These are phyloP conservation scores for Russula sp. DNA, from an alignment of 768 basidiomycete genomes.

Conservation along the genomic window DNA sequence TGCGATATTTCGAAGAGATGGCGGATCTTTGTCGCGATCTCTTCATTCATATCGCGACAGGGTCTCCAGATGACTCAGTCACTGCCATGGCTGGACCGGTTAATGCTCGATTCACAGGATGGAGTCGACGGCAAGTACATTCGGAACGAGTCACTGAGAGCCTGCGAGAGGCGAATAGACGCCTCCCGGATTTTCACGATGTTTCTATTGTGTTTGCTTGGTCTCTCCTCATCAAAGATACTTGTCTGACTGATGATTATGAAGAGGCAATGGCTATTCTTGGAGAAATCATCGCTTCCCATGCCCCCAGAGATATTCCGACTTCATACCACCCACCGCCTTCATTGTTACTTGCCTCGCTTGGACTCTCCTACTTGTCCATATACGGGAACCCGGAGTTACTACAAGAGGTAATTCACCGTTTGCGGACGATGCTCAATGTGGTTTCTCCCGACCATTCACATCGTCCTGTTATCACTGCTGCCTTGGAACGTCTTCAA, in stretches of 20 bases:
- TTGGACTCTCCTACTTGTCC: not conserved
- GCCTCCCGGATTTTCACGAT: not conserved
- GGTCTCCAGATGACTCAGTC: too few species aligned
- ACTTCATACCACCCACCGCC: not conserved
- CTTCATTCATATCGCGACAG: too few species aligned
- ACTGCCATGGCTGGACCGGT: too few species aligned
- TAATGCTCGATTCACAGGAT: not conserved
- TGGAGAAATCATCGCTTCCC: not conserved
- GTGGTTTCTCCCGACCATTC: too few species aligned
- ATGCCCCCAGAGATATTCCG: not conserved
- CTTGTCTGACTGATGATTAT: not conserved
- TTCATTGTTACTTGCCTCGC: too few species aligned
- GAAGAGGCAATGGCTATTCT: not conserved
- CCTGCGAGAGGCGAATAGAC: not conserved
- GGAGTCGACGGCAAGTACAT: not conserved
- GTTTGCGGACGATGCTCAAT: too few species aligned
- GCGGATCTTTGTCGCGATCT: not conserved
- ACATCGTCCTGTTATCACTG: too few species aligned
- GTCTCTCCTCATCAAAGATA: not conserved
- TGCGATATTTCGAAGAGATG: not conserved
- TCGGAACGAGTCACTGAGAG: not conserved
- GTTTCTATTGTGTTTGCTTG: not conserved
- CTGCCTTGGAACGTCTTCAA: too few species aligned
- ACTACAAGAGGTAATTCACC: too few species aligned
- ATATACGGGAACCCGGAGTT: too few species aligned